A percentile compares a stretch with the other conserved stretches of the same genome.
Conservation (phyloP, 2,329 filamentous ascomycete genomes). For the Podosphaera fusca region DNA sequence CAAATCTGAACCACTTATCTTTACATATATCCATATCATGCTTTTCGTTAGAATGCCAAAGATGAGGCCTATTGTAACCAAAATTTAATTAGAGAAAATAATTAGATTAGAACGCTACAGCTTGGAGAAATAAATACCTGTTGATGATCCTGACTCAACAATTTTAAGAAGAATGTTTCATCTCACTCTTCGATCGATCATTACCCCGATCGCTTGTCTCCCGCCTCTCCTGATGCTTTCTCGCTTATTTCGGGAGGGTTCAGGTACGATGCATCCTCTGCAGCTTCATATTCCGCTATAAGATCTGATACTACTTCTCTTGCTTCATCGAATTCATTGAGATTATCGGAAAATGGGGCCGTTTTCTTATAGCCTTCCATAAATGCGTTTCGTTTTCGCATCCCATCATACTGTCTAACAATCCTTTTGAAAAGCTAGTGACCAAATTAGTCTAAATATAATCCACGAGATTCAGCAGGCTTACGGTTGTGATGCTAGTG, state of each 20-base stretch:
- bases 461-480: conserved; percentile 11
- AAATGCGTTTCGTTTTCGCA: conserved; percentile 92
- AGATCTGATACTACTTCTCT: conserved; percentile 76
- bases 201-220: conserved; percentile 12
- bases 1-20: too few relatives aligned
- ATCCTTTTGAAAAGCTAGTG: conserved; percentile 72
- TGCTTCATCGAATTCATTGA: conserved; percentile 89
- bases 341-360: conserved; percentile 70
- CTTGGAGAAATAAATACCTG: too few relatives aligned
- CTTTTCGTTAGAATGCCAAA: too few relatives aligned
- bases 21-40: too few relatives aligned
- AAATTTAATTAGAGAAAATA: too few relatives aligned
- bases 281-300: conserved; percentile 87
- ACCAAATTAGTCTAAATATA: conserved; percentile 2
- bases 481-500: conserved; percentile 76
- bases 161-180: too few relatives aligned
- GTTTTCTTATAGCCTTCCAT: conserved; percentile 93
- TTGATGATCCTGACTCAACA: too few relatives aligned
- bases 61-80: too few relatives aligned
- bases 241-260: conserved; percentile 28
- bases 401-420: conserved; percentile 71
- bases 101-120: too few relatives aligned
- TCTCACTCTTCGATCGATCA: background rate
- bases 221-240: conserved; percentile 11
- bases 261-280: conserved; percentile 74